Evolutionary conservation across 164 flowering plant species (phyloP).

Genomic region (Warburgia ugandensis): DNA sequence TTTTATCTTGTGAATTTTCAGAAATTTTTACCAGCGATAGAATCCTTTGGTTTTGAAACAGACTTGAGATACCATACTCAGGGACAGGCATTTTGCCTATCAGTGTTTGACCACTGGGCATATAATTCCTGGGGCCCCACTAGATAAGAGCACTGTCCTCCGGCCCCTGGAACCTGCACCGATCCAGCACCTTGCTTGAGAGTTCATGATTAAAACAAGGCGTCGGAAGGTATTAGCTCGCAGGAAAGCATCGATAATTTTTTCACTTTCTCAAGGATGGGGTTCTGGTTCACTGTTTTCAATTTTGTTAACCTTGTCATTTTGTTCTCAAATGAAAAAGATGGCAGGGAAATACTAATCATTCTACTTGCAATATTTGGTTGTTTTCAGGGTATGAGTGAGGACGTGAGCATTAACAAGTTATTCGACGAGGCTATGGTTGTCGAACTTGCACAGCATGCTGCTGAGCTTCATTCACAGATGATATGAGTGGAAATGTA

Average conservation of each 20-base stretch:
- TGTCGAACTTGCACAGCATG: conserved; percentile 85
- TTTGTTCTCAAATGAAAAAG: too few species aligned
- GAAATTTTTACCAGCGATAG: conserved; percentile 96
- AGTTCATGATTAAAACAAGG: conserved; percentile 97
- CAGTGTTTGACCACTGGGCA: conserved; percentile 97
- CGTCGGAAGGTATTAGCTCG: conserved; percentile 72
- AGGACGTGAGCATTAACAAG: conserved; percentile 93
- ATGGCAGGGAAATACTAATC: background rate
- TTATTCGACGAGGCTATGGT: conserved; percentile 98
- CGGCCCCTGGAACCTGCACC: conserved; percentile 98
- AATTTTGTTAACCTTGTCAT: background rate
- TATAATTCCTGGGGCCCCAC: conserved; percentile 96
- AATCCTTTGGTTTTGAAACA: conserved; percentile 98
- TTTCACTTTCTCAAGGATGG: background rate
- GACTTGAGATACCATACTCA: conserved; percentile 96
- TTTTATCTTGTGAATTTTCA: conserved; percentile 24
- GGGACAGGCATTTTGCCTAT: conserved; percentile 87
- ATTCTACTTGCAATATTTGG: background rate
- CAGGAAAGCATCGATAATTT: background rate
- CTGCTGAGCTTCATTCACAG: conserved; percentile 57
- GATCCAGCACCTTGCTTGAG: conserved; percentile 95
- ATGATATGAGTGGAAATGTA: conserved; percentile 7
- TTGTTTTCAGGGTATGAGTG: conserved; percentile 89
- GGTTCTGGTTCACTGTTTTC: background rate
- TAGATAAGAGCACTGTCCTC: conserved; percentile 84